Conservation (phyloP, 129 eudicot genomes). For the Helianthus annuus region DNA sequence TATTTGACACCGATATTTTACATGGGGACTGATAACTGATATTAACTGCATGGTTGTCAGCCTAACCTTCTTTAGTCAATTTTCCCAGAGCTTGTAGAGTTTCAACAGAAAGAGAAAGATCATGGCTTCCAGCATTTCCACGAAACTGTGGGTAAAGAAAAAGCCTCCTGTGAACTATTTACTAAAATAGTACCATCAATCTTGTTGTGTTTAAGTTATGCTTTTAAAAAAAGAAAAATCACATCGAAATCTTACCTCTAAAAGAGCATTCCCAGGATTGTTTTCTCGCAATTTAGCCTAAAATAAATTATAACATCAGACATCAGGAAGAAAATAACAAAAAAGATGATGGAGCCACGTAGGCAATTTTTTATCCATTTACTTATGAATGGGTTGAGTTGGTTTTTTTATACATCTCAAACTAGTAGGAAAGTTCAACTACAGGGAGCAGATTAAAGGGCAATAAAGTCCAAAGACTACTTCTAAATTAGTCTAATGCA, state of each 20-base stretch:
- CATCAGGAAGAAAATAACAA: background rate
- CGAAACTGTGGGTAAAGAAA: slow-evolving; percentile 61
- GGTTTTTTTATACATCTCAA: no score
- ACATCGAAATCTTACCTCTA: slow-evolving; percentile 55
- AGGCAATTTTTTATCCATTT: background rate
- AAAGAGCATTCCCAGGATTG: slow-evolving; percentile 80
- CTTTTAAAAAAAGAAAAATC: background rate
- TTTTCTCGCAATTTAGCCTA: slow-evolving; percentile 83
- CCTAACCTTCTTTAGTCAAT: slow-evolving; percentile 75
- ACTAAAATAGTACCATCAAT: slow-evolving; percentile 18
- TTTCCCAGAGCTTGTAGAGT: slow-evolving; percentile 68
- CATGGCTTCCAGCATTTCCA: slow-evolving; percentile 99
- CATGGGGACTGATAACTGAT: no score
- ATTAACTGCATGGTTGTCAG: no score
- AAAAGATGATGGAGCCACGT: slow-evolving; percentile 1
- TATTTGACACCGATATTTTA: no score
- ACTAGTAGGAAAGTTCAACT: background rate
- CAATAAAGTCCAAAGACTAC: background rate
- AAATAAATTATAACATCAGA: slow-evolving; percentile 19
- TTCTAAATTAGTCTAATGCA: no score
- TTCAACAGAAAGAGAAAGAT: slow-evolving; percentile 78
- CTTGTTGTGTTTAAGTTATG: background rate
- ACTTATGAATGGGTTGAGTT: background rate
- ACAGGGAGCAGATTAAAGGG: background rate
- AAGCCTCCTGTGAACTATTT: slow-evolving; percentile 30